These are phyloP conservation scores for Phytomonas sp. DNA, from an alignment of 208 protist species.

Conservation along the genomic window DNA sequence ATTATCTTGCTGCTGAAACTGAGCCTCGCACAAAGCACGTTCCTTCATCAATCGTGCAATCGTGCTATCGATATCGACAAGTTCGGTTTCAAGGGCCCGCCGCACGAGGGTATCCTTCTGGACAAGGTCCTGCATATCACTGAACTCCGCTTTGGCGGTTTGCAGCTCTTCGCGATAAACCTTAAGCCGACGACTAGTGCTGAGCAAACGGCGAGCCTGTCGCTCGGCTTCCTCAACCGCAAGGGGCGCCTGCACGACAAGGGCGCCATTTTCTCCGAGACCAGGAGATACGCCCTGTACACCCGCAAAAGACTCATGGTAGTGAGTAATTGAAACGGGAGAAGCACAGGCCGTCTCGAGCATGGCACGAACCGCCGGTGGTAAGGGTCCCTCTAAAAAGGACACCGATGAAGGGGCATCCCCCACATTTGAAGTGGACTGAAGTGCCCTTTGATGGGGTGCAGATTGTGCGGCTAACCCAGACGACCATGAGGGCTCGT, in stretches of 20 bases:
- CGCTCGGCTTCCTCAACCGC: slow-evolving; percentile 49
- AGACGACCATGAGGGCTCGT: neutral
- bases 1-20: slow-evolving; percentile 40
- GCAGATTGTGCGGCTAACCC: neutral
- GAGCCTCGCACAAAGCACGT: slow-evolving; percentile 49
- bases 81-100: slow-evolving; percentile 34
- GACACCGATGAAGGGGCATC: neutral
- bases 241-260: neutral
- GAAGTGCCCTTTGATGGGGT: slow-evolving; percentile 1
- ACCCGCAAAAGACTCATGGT: neutral
- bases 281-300: neutral
- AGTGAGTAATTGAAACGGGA: neutral
- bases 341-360: slow-evolving; percentile 35
- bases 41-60: slow-evolving; percentile 55
- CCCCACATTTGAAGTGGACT: neutral
- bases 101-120: slow-evolving; percentile 39
- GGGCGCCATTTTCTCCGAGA: neutral
- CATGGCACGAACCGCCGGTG: slow-evolving; percentile 61
- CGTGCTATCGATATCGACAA: slow-evolving; percentile 46
- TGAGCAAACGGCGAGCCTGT: slow-evolving; percentile 68
- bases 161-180: slow-evolving; percentile 77
- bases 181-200: slow-evolving; percentile 58
- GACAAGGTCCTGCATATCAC: slow-evolving; percentile 38
- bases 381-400: slow-evolving; percentile 54
- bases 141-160: slow-evolving; percentile 54